phyloP scores from a whole-genome alignment of 2,329 filamentous ascomycete species.

The Davidsoniella neocaledoniae region DNA sequence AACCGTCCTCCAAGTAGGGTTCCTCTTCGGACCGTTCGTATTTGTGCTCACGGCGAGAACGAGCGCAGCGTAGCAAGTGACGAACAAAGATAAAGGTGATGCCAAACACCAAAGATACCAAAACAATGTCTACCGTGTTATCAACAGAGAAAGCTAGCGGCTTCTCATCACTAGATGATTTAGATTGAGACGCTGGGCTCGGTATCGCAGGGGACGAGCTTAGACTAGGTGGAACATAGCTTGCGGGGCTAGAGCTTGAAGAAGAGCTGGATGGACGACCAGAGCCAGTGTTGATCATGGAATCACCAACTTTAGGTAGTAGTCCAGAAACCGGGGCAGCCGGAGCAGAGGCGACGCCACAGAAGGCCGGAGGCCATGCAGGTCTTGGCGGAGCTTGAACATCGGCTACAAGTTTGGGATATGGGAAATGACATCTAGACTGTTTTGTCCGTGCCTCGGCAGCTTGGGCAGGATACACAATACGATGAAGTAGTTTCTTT shows the following conservation, averaged over 20 bases:
- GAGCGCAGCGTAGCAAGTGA: background rate
- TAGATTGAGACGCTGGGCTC: no score
- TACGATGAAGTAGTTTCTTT: slow-evolving; percentile 3
- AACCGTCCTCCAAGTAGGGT: no score
- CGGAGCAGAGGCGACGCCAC: background rate
- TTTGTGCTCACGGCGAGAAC: background rate
- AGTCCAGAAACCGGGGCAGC: background rate
- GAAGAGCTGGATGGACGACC: no score
- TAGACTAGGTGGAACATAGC: no score
- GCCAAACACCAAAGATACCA: no score
- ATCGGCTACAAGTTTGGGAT: background rate
- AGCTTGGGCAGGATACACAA: background rate
- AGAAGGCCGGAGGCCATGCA: slow-evolving; percentile 11
- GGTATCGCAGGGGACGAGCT: no score
- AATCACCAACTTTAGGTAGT: background rate
- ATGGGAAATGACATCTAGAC: slow-evolving; percentile 9
- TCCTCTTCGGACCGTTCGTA: no score
- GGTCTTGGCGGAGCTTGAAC: slow-evolving; percentile 3
- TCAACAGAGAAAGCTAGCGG: no score
- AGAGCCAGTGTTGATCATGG: slow-evolving; percentile 2
- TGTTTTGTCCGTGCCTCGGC: background rate
- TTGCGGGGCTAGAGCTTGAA: no score
- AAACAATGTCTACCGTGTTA: no score
- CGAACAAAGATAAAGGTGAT: no score
- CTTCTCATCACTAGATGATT: no score